Percentiles rank a stretch among this genome's conserved stretches.
Conservation (phyloP, 805 yeast genomes). For the Saturnispora besseyi region DNA sequence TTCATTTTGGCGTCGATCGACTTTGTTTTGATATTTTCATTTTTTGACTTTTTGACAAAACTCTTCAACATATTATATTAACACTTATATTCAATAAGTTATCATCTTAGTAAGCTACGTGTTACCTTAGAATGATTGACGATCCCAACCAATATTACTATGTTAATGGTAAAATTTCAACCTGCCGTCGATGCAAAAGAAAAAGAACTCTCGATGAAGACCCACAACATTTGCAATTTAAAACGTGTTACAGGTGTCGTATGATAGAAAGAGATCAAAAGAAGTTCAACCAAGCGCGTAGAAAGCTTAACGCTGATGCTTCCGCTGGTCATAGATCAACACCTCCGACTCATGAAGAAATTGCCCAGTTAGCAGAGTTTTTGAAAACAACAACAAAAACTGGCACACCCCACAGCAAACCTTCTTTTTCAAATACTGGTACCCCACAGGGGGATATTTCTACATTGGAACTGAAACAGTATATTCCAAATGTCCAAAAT, state of each 20-base stretch:
- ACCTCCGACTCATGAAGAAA: constrained; percentile 14
- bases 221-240: constrained; percentile 46
- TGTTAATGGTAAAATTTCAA: constrained; percentile 28
- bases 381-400: constrained; percentile 11
- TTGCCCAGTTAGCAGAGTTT: constrained; percentile 14
- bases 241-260: constrained; percentile 51
- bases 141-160: constrained; percentile 15
- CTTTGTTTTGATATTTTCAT: background rate
- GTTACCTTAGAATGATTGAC: constrained; percentile 1
- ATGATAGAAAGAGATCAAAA: constrained; percentile 41
- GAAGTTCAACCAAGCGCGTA: constrained; percentile 22
- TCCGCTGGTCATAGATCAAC: constrained; percentile 13
- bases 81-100: background rate
- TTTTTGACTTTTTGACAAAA: background rate
- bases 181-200: constrained; percentile 50
- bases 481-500: constrained; percentile 3
- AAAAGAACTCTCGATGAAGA: constrained; percentile 48
- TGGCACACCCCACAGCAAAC: constrained; percentile 9
- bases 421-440: constrained; percentile 14
- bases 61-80: background rate
- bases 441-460: constrained; percentile 10
- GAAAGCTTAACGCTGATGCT: constrained; percentile 16
- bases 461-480: constrained; percentile 7
- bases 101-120: background rate
- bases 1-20: background rate